Conservation (phyloP, 225 moss, liverwort and hornwort genomes). For the Pleurozium schreberi region DNA sequence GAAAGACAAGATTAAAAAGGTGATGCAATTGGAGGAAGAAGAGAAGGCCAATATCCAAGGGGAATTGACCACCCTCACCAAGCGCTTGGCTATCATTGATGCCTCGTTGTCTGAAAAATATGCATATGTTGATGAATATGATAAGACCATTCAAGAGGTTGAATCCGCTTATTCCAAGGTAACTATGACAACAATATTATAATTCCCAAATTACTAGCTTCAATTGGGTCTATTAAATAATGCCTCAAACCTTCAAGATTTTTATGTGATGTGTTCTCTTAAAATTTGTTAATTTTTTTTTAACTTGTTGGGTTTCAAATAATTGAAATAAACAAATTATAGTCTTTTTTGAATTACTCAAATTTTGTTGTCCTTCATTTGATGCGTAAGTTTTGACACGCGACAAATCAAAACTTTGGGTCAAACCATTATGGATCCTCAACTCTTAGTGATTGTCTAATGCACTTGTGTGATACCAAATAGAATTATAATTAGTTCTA, state of each 20-base stretch:
- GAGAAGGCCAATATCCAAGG: conserved; percentile 75
- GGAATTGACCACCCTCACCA: conserved; percentile 51
- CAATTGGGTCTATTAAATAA: neutral
- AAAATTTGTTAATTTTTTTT: neutral
- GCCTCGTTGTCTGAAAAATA: conserved; percentile 61
- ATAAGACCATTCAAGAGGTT: conserved; percentile 82
- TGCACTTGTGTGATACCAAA: no score
- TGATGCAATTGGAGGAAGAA: conserved; percentile 77
- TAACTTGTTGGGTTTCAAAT: neutral
- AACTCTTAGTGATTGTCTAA: neutral
- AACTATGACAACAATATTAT: neutral
- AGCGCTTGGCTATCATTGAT: conserved; percentile 57
- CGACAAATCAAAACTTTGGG: neutral
- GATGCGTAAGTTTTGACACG: neutral
- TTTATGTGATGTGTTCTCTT: no score
- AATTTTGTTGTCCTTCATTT: neutral
- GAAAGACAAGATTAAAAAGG: conserved; percentile 75
- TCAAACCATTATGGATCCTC: neutral
- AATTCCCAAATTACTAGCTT: neutral
- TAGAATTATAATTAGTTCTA: no score
- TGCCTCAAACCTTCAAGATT: no score
- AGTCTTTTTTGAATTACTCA: neutral
- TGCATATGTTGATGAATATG: conserved; percentile 69
- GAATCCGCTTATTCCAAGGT: conserved; percentile 83
- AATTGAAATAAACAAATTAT: neutral